Evolutionary conservation across 768 basidiomycete species (phyloP).

Genomic region (Suillus americanus): DNA sequence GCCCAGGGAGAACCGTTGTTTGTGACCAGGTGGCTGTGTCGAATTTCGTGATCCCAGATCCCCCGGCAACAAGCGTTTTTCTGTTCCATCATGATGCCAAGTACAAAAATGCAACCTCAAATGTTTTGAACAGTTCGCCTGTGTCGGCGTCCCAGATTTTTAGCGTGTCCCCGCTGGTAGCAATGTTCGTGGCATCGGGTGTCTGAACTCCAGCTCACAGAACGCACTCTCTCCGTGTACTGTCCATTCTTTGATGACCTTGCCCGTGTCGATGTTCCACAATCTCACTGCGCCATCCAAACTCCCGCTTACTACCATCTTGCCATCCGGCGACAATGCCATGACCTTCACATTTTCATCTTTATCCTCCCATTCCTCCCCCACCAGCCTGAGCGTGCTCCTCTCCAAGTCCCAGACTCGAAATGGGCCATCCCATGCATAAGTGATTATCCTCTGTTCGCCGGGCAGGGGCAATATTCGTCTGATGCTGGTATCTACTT

Average conservation of each 20-base stretch:
- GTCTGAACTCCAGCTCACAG: background rate
- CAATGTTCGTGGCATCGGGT: background rate
- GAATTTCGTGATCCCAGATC: background rate
- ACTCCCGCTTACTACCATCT: background rate
- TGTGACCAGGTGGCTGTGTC: background rate
- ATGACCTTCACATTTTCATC: background rate
- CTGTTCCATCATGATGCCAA: background rate
- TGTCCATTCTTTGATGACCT: background rate
- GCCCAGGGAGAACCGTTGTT: background rate
- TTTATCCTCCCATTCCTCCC: background rate
- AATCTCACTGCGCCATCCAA: background rate
- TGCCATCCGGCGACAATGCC: background rate
- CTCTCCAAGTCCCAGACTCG: background rate
- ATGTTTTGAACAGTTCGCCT: background rate
- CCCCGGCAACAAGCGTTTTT: background rate
- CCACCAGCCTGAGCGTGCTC: background rate
- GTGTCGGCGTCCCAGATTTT: background rate
- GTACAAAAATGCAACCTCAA: background rate
- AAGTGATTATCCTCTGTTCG: background rate
- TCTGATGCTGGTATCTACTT: background rate
- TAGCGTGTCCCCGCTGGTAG: background rate
- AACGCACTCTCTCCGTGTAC: background rate
- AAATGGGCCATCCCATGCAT: background rate
- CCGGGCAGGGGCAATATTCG: background rate
- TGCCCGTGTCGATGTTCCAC: background rate